These are phyloP conservation scores for Halocafeteria seosinensis DNA, from an alignment of 108 stramenopile genomes.

Conservation along the genomic window DNA sequence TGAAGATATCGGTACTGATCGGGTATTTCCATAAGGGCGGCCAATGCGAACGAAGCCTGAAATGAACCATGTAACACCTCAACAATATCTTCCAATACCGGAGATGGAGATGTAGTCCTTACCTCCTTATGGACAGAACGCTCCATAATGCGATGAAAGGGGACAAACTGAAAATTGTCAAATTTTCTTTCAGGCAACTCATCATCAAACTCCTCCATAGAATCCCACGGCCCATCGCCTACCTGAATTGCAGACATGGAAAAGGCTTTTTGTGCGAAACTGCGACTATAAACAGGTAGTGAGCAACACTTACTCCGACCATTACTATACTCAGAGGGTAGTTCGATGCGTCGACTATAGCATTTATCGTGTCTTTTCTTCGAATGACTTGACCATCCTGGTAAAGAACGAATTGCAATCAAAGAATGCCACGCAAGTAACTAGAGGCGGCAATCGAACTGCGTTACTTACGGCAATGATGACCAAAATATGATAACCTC, in stretches of 20 bases:
- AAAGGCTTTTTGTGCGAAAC: too few species aligned
- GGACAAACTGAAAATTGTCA: neutral
- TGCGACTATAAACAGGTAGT: too few species aligned
- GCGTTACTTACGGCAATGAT: neutral
- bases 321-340: neutral
- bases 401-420: neutral
- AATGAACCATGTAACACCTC: too few species aligned
- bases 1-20: too few species aligned
- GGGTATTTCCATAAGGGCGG: too few species aligned
- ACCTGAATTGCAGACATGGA: too few species aligned
- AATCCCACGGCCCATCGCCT: neutral
- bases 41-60: too few species aligned
- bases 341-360: neutral
- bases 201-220: neutral
- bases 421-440: neutral
- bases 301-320: constrained; percentile 9
- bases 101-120: too few species aligned
- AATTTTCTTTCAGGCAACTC: neutral
- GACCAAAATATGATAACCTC: neutral
- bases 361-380: neutral
- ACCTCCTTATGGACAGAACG: too few species aligned
- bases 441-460: neutral
- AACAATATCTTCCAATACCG: too few species aligned
- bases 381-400: neutral
- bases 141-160: too few species aligned